Evolutionary conservation across 371 early-diverging fungal species (phyloP), one percentile per base, ranked within the genome.

Genomic region (Mucor circinelloides): DNA sequence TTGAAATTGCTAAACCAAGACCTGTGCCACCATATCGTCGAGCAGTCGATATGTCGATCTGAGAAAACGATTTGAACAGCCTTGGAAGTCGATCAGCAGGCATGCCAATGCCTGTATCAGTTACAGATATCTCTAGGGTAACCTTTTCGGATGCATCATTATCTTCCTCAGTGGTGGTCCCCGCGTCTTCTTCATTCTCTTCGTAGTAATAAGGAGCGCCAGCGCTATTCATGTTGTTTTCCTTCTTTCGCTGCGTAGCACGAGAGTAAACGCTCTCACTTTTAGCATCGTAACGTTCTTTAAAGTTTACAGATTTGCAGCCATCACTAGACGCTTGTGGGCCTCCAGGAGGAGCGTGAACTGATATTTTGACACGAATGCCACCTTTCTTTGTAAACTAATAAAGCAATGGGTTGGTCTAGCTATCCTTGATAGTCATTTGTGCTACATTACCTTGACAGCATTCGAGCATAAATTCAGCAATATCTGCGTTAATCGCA

Each of bases 401-500:
- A 54, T 12, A 50, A n/a, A n/a, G n/a, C n/a, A n/a, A n/a, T n/a
- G n/a, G n/a, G n/a, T n/a, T n/a, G n/a, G n/a, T n/a, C n/a, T n/a
- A n/a, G n/a, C n/a, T n/a, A n/a, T n/a, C n/a, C n/a, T n/a, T n/a
- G n/a, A n/a, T n/a, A n/a, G n/a, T n/a, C n/a, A n/a, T n/a, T n/a
- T n/a, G n/a, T 28, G 17, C 15, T 44, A 68, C 3, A 63, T 75
- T 71, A 85, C 85, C 71, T 87, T 87, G 66, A 85, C 83, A 8
- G 87, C 85, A 68, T 87, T 87, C 7, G 87, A 85, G 64, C 87
- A 87, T 25, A 87, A 67, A 68, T 87, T 87, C 63, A 87, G 65
- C 28, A 87, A 65, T 31, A 87, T 85, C 66, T 87, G 87, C n/a
- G 85, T 82, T 54, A 87, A 55, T 9, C 87, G 76, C 74, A 85